A percentile compares a stretch with the other conserved stretches of the same genome.
These are phyloP conservation scores for Breynia disticha DNA, from an alignment of 441 rosid species.

Conservation along the genomic window DNA sequence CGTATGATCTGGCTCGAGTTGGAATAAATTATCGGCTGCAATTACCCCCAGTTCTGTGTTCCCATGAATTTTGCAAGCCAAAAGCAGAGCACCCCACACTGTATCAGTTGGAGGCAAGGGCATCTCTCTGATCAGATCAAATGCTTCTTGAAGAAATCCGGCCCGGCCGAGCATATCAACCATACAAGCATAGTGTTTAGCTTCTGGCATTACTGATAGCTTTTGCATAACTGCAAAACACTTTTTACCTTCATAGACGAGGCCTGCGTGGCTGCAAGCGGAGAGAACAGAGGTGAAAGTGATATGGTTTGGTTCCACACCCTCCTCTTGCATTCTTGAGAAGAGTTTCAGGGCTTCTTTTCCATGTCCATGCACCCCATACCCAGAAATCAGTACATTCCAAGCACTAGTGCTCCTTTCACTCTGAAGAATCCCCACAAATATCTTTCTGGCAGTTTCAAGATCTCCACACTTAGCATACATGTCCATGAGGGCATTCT, in stretches of 20 bases:
- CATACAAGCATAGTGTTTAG: slow-evolving; percentile 50
- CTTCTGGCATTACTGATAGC: slow-evolving; percentile 25
- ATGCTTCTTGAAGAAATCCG: slow-evolving; percentile 38
- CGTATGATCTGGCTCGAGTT: slow-evolving; percentile 43
- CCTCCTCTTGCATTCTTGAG: slow-evolving; percentile 34
- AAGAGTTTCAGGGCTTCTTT: slow-evolving; percentile 35
- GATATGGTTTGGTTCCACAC: slow-evolving; percentile 35
- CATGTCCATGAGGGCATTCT: slow-evolving; percentile 44
- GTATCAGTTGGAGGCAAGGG: slow-evolving; percentile 31
- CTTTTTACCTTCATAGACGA: slow-evolving; percentile 44
- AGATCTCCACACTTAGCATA: slow-evolving; percentile 58
- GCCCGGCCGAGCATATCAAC: slow-evolving; percentile 68
- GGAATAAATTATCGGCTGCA: slow-evolving; percentile 41
- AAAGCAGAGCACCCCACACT: slow-evolving; percentile 56
- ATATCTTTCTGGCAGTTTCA: slow-evolving; percentile 32
- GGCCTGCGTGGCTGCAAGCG: slow-evolving; percentile 54
- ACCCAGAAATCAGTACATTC: slow-evolving; percentile 50
- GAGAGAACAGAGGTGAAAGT: slow-evolving; percentile 49
- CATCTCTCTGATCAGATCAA: slow-evolving; percentile 36
- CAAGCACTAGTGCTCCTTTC: slow-evolving; percentile 30
- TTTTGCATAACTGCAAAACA: slow-evolving; percentile 42
- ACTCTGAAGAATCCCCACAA: slow-evolving; percentile 23
- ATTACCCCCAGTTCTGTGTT: slow-evolving; percentile 36
- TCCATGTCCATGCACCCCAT: slow-evolving; percentile 44
- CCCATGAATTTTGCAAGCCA: slow-evolving; percentile 58